These are phyloP conservation scores for Lycium ferocissimum DNA, from an alignment of 257 asterid genomes.

Conservation along the genomic window DNA sequence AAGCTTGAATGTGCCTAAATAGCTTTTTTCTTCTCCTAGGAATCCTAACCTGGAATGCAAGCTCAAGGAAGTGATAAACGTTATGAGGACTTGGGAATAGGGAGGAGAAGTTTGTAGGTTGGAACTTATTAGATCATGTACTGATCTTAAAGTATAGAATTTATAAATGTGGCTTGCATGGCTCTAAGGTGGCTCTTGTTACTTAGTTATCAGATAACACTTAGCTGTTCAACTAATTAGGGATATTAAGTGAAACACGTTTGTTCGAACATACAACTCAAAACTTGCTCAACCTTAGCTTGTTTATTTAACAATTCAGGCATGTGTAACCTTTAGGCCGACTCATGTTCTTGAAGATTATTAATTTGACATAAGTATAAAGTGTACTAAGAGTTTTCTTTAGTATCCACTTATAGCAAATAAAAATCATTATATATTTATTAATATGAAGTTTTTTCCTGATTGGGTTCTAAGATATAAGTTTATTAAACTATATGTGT, in stretches of 20 bases:
- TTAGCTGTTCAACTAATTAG: not conserved
- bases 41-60: no score
- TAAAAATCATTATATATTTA: not conserved
- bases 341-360: not conserved
- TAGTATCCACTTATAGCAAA: not conserved
- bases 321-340: not conserved
- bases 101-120: no score
- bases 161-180: not conserved
- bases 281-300: not conserved
- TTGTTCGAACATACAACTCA: conserved; percentile 3
- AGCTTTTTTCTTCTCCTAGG: no score
- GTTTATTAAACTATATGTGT: not conserved
- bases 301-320: not conserved
- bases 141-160: not conserved
- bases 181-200: not conserved
- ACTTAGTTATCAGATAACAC: not conserved
- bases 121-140: no score
- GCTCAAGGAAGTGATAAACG: no score
- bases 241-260: not conserved
- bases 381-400: conserved; percentile 9
- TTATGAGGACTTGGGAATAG: no score
- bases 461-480: not conserved
- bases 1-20: no score
- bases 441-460: not conserved
- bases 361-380: not conserved